A percentile compares a stretch with the other conserved stretches of the same genome.
Conservation (phyloP, 108 stramenopile species). For the Nitzschia sp. region DNA sequence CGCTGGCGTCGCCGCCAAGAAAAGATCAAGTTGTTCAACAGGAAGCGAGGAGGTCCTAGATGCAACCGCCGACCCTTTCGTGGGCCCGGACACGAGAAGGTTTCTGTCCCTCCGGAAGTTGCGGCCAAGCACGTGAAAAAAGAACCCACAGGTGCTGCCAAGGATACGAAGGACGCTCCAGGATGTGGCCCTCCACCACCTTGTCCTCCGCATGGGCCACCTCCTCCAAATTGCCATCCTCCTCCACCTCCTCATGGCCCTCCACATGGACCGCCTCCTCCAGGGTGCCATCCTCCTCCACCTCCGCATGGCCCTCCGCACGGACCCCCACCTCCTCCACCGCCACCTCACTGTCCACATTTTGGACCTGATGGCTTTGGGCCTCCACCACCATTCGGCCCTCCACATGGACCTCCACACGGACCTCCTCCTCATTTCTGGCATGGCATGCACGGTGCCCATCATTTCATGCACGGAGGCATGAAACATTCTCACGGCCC, state of each 20-base stretch:
- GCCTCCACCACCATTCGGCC: background rate
- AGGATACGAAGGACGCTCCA: background rate
- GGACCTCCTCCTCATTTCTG: background rate
- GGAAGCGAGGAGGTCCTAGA: background rate
- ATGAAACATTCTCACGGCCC: too few species aligned
- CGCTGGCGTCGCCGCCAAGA: conserved; percentile 54
- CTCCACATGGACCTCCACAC: background rate
- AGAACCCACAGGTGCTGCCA: background rate
- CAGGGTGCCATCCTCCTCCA: background rate
- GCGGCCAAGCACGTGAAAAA: background rate
- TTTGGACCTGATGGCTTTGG: background rate
- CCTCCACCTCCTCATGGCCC: conserved; percentile 7
- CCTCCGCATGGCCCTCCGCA: conserved; percentile 1
- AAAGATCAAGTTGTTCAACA: conserved; percentile 16
- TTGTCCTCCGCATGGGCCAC: background rate
- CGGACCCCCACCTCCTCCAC: conserved; percentile 9
- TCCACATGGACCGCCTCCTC: conserved; percentile 2
- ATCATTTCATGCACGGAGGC: too few species aligned
- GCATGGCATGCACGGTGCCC: background rate
- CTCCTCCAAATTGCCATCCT: too few species aligned
- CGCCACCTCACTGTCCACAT: background rate
- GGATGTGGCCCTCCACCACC: background rate
- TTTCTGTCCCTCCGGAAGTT: too few species aligned
- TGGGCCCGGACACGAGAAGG: too few species aligned
- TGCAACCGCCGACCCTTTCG: too few species aligned